A percentile compares a stretch with the other conserved stretches of the same genome.
phyloP scores from a whole-genome alignment of 768 basidiomycete species.

The Tylopilus rubrobrunneus region DNA sequence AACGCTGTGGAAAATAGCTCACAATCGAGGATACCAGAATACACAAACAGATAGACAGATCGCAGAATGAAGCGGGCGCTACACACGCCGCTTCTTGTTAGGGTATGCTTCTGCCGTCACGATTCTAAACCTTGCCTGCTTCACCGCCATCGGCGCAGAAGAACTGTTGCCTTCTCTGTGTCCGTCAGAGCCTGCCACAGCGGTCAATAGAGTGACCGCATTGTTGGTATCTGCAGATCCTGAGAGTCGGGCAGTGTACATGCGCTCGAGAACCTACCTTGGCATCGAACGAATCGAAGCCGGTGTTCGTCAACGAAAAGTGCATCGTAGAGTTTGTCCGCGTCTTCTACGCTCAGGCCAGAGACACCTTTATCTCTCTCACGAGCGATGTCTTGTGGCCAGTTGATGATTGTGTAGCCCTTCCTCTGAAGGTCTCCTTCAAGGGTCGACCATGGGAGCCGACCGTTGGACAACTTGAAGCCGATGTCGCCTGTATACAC shows the following conservation, averaged over 20 bases:
- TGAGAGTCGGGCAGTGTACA: not conserved
- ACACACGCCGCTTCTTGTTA: no score
- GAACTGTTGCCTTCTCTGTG: no score
- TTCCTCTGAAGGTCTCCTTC: not conserved
- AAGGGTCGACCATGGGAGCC: constrained; percentile 13
- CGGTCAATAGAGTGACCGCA: no score
- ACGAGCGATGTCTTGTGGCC: constrained; percentile 3
- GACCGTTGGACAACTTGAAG: not conserved
- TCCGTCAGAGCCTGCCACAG: not conserved
- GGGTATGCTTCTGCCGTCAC: no score
- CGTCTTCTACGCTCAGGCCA: constrained; percentile 1
- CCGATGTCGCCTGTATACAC: constrained; percentile 2
- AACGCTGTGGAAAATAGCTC: no score
- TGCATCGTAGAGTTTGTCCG: constrained; percentile 3
- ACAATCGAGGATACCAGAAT: no score
- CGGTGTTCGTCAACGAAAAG: constrained; percentile 1
- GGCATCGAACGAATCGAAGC: not conserved
- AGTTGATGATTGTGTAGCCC: constrained; percentile 6
- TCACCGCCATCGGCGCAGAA: no score
- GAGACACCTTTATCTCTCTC: constrained; percentile 6
- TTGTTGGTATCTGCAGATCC: not conserved
- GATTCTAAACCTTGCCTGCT: no score
- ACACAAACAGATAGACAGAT: no score
- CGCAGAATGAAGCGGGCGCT: no score
- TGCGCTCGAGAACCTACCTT: not conserved